Evolutionary conservation across 2,329 filamentous ascomycete genomes (phyloP).

Genomic region (Tolypocladium paradoxum): DNA sequence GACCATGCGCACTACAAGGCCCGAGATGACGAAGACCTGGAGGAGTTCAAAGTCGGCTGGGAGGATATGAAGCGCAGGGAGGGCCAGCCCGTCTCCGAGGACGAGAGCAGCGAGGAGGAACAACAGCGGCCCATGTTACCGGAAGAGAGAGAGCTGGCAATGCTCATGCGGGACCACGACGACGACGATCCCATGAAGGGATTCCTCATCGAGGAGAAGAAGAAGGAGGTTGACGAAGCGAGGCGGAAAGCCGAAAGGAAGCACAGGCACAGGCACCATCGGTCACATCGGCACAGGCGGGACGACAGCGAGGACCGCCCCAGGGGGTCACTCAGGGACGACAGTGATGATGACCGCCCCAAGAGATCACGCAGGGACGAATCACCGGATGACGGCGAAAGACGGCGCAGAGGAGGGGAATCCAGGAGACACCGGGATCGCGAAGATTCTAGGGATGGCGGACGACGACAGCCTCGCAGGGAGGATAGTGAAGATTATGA

Average conservation of each 20-base stretch:
- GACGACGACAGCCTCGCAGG: slow-evolving; percentile 11
- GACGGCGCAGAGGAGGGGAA: slow-evolving; percentile 17
- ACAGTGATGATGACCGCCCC: slow-evolving; percentile 17
- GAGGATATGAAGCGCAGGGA: slow-evolving; percentile 46
- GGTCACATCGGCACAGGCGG: slow-evolving; percentile 3
- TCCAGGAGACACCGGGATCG: slow-evolving; percentile 16
- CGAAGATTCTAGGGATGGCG: slow-evolving; percentile 15
- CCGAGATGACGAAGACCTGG: slow-evolving; percentile 64
- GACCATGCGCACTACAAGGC: slow-evolving; percentile 90
- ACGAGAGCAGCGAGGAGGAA: slow-evolving; percentile 35
- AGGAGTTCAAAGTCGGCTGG: slow-evolving; percentile 48
- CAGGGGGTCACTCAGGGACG: slow-evolving; percentile 11
- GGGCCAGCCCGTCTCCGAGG: slow-evolving; percentile 31
- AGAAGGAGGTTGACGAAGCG: slow-evolving; percentile 71
- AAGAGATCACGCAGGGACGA: slow-evolving; percentile 27
- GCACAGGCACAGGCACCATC: slow-evolving; percentile 37
- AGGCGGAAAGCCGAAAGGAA: slow-evolving; percentile 36
- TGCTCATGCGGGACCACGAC: slow-evolving; percentile 69
- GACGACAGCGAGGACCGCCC: slow-evolving; percentile 15
- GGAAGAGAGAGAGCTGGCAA: slow-evolving; percentile 71
- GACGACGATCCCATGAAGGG: slow-evolving; percentile 97
- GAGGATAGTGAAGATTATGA: slow-evolving; percentile 7
- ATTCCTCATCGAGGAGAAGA: slow-evolving; percentile 83
- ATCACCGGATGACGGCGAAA: slow-evolving; percentile 16
- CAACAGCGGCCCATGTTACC: slow-evolving; percentile 54